Percentiles rank a stretch among this genome's conserved stretches.
These are phyloP conservation scores for Solanum chacoense DNA, from an alignment of 305 asterid genomes.

Conservation along the genomic window DNA sequence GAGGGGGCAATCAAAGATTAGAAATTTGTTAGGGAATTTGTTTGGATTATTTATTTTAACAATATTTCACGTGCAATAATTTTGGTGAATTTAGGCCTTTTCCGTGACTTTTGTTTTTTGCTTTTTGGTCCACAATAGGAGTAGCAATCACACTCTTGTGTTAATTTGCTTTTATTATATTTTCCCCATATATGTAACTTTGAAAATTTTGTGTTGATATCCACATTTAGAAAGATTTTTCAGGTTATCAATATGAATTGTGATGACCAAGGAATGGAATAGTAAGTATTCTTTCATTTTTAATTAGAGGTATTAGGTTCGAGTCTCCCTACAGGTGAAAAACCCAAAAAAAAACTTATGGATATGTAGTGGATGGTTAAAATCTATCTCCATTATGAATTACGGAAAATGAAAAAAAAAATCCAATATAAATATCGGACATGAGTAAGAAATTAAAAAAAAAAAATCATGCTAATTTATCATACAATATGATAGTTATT, in stretches of 20 bases:
- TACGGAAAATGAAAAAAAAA: neutral
- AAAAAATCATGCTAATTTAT: neutral
- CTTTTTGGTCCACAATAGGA: neutral
- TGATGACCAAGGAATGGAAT: neutral
- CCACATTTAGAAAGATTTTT: neutral
- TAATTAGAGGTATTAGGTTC: neutral
- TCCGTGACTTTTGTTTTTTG: neutral
- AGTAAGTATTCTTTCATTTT: too few species aligned
- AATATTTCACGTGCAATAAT: constrained; percentile 1
- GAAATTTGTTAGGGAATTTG: neutral
- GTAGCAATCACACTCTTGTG: neutral
- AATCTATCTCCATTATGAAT: accelerated
- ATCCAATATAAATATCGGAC: neutral
- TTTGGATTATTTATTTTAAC: neutral
- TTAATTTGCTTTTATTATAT: neutral
- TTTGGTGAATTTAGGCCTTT: neutral
- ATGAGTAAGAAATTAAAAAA: neutral
- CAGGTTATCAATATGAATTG: neutral
- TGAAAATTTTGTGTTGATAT: neutral
- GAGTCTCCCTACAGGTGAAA: neutral
- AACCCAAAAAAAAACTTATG: neutral
- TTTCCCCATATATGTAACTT: neutral
- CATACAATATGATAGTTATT: neutral
- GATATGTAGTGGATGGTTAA: accelerated
- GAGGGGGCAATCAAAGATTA: neutral